Percentiles rank a stretch among this genome's conserved stretches.
Evolutionary conservation across 495 filamentous ascomycete species (phyloP).

Genomic region (Baudoinia panamericana): DNA sequence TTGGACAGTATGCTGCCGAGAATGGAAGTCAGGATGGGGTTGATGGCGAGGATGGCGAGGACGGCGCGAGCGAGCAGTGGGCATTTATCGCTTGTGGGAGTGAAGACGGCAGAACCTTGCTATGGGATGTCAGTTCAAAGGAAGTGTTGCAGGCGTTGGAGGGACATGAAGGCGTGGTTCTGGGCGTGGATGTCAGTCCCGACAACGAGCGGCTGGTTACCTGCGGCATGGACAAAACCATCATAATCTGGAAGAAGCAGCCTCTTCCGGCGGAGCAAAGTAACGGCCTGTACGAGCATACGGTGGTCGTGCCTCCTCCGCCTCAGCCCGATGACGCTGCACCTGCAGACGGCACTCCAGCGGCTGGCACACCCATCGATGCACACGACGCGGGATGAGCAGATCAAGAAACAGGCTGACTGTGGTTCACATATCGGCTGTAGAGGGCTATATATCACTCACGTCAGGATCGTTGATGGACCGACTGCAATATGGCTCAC

Average conservation of each 20-base stretch:
- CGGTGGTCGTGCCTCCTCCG: background rate
- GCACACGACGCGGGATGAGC: too few relatives aligned
- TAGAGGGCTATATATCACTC: too few relatives aligned
- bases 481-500: too few relatives aligned
- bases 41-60: constrained; percentile 5
- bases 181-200: constrained; percentile 64
- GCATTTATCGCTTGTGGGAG: constrained; percentile 69
- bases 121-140: constrained; percentile 86
- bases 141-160: constrained; percentile 59
- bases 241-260: constrained; percentile 20
- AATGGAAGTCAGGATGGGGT: background rate
- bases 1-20: constrained; percentile 50
- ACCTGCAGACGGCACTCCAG: background rate
- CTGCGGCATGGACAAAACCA: constrained; percentile 21
- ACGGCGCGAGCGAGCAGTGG: constrained; percentile 20
- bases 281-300: background rate
- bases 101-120: constrained; percentile 70
- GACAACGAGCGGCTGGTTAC: constrained; percentile 35
- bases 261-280: background rate
- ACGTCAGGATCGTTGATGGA: too few relatives aligned
- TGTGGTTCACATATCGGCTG: too few relatives aligned
- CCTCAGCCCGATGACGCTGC: background rate
- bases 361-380: too few relatives aligned
- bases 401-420: too few relatives aligned
- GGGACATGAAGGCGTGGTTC: constrained; percentile 65